Percentiles rank a stretch among this genome's conserved stretches.
Evolutionary conservation across 2,329 filamentous ascomycete genomes (phyloP).

Genomic region (Alternaria sp.): DNA sequence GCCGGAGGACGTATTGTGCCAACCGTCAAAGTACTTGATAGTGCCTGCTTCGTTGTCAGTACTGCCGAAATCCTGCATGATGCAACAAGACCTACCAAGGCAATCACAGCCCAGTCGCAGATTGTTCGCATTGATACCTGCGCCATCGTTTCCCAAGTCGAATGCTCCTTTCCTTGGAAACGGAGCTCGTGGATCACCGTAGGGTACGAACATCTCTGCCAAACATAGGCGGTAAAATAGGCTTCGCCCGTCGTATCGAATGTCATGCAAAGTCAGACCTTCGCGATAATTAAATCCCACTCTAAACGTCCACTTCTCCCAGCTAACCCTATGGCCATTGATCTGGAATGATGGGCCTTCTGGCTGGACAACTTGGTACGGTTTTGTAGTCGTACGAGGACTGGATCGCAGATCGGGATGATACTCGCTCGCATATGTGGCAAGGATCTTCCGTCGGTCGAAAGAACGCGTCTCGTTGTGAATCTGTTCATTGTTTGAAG

Average conservation of each 20-base stretch:
- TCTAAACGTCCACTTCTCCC: constrained; percentile 57
- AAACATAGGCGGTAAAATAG: constrained; percentile 56
- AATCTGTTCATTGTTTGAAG: constrained; percentile 52
- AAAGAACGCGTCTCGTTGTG: constrained; percentile 50
- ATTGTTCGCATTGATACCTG: constrained; percentile 56
- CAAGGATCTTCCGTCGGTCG: constrained; percentile 55
- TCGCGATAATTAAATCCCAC: constrained; percentile 59
- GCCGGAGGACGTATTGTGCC: background rate
- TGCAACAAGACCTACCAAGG: constrained; percentile 37
- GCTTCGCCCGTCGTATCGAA: constrained; percentile 51
- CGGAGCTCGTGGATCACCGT: constrained; percentile 54
- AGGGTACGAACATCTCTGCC: constrained; percentile 58
- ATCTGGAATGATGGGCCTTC: constrained; percentile 37
- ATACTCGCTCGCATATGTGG: constrained; percentile 31
- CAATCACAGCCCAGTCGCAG: constrained; percentile 56
- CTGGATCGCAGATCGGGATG: constrained; percentile 29
- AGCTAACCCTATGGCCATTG: constrained; percentile 34
- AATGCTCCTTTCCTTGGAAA: constrained; percentile 57
- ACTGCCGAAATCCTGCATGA: background rate
- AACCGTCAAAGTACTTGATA: constrained; percentile 41
- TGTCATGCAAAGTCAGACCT: constrained; percentile 54
- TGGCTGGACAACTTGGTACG: constrained; percentile 34
- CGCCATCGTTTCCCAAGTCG: constrained; percentile 56
- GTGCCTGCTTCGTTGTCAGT: constrained; percentile 11
- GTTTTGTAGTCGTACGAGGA: constrained; percentile 28